phyloP scores from a whole-genome alignment of 176 grass and related monocot species.

The Musa beccarii region DNA sequence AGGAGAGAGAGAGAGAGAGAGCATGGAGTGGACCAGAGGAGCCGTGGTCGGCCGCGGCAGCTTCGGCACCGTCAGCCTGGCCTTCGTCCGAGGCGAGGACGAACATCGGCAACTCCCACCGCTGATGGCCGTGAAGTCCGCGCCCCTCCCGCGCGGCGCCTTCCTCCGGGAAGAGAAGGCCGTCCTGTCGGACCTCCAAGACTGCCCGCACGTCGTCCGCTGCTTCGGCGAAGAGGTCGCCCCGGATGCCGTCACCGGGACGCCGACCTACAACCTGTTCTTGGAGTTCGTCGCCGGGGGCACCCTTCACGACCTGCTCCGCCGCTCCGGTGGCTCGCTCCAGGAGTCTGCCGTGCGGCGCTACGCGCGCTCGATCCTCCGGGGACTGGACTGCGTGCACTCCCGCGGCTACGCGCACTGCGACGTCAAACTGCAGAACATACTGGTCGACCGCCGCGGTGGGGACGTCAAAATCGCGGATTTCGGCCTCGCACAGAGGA shows the following conservation, averaged over 20 bases:
- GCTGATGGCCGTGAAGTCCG: conserved; percentile 14
- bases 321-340: background rate
- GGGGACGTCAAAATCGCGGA: conserved; percentile 10
- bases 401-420: conserved; percentile 4
- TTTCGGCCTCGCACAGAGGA: conserved; percentile 7
- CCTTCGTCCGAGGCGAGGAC: background rate
- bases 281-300: conserved; percentile 13
- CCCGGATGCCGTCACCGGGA: background rate
- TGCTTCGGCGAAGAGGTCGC: conserved; percentile 7
- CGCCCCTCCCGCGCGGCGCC: background rate
- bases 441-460: background rate
- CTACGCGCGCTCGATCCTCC: conserved; percentile 9
- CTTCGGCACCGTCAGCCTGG: conserved; percentile 17
- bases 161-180: conserved; percentile 3
- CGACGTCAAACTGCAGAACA: conserved; percentile 17
- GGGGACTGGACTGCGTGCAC: background rate
- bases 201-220: conserved; percentile 10
- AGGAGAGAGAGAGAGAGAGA: no score
- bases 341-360: background rate
- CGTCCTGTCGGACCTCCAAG: conserved; percentile 1
- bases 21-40: conserved; percentile 14
- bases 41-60: conserved; percentile 4
- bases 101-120: background rate
- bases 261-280: conserved; percentile 11
- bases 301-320: conserved; percentile 9